phyloP scores from a whole-genome alignment of 2,329 filamentous ascomycete genomes.

The Fusarium coffeatum region DNA sequence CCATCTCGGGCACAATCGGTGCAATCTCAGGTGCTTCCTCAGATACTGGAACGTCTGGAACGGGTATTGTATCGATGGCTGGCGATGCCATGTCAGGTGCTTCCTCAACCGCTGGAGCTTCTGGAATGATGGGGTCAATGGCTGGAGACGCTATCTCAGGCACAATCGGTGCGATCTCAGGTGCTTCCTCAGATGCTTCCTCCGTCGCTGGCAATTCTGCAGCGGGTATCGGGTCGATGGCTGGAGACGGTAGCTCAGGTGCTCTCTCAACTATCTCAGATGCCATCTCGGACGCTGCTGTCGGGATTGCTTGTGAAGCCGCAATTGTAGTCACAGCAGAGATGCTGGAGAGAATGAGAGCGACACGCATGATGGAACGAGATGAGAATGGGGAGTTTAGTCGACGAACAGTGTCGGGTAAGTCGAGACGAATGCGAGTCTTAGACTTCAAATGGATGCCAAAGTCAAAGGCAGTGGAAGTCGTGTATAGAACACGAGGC shows the following conservation, averaged over 20 bases:
- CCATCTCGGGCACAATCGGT: not conserved
- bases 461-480: not conserved
- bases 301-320: not conserved
- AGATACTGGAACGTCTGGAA: not conserved
- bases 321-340: slow-evolving; percentile 1
- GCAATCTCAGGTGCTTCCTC: not conserved
- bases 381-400: not conserved
- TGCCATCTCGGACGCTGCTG: not conserved
- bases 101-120: not conserved
- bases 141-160: not conserved
- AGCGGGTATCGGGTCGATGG: not conserved
- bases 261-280: not conserved
- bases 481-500: not conserved
- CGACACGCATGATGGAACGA: slow-evolving; percentile 5
- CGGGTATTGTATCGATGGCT: not conserved
- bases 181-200: not conserved
- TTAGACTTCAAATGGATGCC: not conserved
- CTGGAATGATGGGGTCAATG: not conserved
- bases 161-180: not conserved
- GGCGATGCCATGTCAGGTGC: not conserved
- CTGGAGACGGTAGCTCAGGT: not conserved
- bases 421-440: not conserved
- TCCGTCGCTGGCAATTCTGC: not conserved
- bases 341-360: slow-evolving; percentile 3
- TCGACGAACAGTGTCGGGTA: not conserved